Evolutionary conservation across 2,329 filamentous ascomycete genomes (phyloP), one percentile per base, ranked within the genome.

Genomic region (Scytalidium sp.): DNA sequence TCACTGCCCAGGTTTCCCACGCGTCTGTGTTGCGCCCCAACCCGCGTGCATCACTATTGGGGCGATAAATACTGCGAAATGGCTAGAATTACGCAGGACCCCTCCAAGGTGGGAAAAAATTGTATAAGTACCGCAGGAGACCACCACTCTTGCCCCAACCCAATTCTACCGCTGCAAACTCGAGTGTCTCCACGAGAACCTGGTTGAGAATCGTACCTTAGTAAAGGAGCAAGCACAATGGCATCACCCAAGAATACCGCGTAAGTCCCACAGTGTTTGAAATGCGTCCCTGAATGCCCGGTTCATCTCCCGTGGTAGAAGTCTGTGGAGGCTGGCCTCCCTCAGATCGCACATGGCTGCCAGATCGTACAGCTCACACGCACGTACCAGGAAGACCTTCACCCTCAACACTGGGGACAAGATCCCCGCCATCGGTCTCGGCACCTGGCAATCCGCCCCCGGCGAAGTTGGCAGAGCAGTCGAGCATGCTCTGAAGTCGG

Each of bases 381-480:
- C 42, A 8, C 25, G 25, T 19, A 50, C 53, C 50, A 68, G 66
- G 53, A 77, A 76, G 62, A 79, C 81, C 62, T 86, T 84, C 65
- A 84, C 80, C 58, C 81, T 90, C 67, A 88, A 89, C 72, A 85
- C 84, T 47, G 88, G 89, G 51, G 85, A 80, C 67, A 84, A 88
- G 71, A 94, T 94, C 53, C 87, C 87, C 50, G 84, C 84, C 59
- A 70, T 92, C 57, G 88, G 87, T 53, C 77, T 92, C 42, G 88
- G 88, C 50, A 92, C 88, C 49, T 92, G 88, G 87, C 87, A 90
- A 64, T 89, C 87, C 44, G 67, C 77, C 61, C 83, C 85, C 49
- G 70, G 66, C 58, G 79, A 89, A 68, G 86, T 90, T 49, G 76
- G 80, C 59, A 71, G 80, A 47, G 89, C 89, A 48, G 88, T 93